A percentile compares a stretch with the other conserved stretches of the same genome.
Conservation (phyloP, 2,329 filamentous ascomycete genomes). For the Talaromyces sp. region DNA sequence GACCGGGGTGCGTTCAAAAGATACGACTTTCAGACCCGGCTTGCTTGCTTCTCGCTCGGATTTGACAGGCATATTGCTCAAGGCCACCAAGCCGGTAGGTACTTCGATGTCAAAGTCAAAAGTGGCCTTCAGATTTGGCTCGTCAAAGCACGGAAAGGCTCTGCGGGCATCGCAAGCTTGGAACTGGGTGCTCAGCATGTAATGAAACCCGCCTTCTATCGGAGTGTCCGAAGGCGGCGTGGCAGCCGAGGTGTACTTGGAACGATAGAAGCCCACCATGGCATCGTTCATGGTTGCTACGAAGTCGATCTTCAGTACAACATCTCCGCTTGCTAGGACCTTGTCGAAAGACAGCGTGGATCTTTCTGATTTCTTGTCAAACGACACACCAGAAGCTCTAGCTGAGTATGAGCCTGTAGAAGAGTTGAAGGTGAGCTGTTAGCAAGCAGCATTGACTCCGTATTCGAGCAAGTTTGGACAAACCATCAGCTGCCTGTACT, state of each 20-base stretch:
- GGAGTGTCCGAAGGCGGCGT: slow-evolving; percentile 72
- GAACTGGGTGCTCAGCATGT: slow-evolving; percentile 93
- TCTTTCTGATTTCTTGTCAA: slow-evolving; percentile 79
- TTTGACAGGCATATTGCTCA: slow-evolving; percentile 95
- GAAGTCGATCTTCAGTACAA: slow-evolving; percentile 69
- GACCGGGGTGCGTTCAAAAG: slow-evolving; percentile 76
- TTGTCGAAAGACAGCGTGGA: slow-evolving; percentile 72
- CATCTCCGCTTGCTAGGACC: slow-evolving; percentile 62
- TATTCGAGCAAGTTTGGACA: slow-evolving; percentile 2
- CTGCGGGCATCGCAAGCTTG: slow-evolving; percentile 92
- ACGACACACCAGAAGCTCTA: slow-evolving; percentile 63
- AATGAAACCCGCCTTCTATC: slow-evolving; percentile 59
- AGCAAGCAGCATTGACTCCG: neutral
- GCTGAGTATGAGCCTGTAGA: slow-evolving; percentile 22
- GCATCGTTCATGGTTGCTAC: slow-evolving; percentile 79
- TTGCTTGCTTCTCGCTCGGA: slow-evolving; percentile 64
- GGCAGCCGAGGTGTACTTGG: slow-evolving; percentile 80
- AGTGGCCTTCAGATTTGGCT: slow-evolving; percentile 93
- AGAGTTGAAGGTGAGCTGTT: neutral
- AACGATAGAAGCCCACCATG: slow-evolving; percentile 91
- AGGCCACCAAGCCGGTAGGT: slow-evolving; percentile 77
- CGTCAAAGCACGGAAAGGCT: slow-evolving; percentile 96
- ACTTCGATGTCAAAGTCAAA: slow-evolving; percentile 93
- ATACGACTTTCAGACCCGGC: slow-evolving; percentile 58
- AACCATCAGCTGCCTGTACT: slow-evolving; percentile 30